These are phyloP conservation scores for Termitomyces sp. DNA, from an alignment of 768 basidiomycete genomes.

Conservation along the genomic window DNA sequence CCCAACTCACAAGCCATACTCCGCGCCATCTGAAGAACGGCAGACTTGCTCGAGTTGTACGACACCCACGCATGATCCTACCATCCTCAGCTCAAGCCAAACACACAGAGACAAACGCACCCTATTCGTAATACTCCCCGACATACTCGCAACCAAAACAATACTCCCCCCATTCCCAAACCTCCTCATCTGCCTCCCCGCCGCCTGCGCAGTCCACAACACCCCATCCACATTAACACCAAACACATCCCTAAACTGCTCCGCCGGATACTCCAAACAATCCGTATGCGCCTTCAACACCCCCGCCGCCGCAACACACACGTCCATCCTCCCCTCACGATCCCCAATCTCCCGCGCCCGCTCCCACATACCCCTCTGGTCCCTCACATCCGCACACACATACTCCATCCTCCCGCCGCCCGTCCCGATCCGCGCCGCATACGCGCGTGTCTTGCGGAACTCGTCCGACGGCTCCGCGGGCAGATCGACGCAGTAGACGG, in stretches of 20 bases:
- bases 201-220: conserved; percentile 49
- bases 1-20: conserved; percentile 84
- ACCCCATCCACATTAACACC: conserved; percentile 51
- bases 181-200: conserved; percentile 44
- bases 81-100: neutral
- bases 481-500: conserved; percentile 68
- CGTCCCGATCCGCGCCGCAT: conserved; percentile 43
- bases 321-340: conserved; percentile 67
- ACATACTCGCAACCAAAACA: conserved; percentile 50
- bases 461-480: conserved; percentile 53
- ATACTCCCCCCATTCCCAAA: conserved; percentile 41
- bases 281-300: conserved; percentile 57
- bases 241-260: conserved; percentile 61
- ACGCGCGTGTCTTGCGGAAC: conserved; percentile 52
- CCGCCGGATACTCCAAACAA: conserved; percentile 63
- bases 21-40: conserved; percentile 75
- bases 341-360: conserved; percentile 57
- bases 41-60: conserved; percentile 77
- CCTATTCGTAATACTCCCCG: conserved; percentile 66
- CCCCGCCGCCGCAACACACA: conserved; percentile 78
- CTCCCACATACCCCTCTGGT: conserved; percentile 60
- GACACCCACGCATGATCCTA: conserved; percentile 72
- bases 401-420: conserved; percentile 51
- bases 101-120: conserved; percentile 29
- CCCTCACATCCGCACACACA: conserved; percentile 58